These are phyloP conservation scores for Nakaseomyces delphensis DNA, from an alignment of 1,139 yeast species.

Conservation along the genomic window DNA sequence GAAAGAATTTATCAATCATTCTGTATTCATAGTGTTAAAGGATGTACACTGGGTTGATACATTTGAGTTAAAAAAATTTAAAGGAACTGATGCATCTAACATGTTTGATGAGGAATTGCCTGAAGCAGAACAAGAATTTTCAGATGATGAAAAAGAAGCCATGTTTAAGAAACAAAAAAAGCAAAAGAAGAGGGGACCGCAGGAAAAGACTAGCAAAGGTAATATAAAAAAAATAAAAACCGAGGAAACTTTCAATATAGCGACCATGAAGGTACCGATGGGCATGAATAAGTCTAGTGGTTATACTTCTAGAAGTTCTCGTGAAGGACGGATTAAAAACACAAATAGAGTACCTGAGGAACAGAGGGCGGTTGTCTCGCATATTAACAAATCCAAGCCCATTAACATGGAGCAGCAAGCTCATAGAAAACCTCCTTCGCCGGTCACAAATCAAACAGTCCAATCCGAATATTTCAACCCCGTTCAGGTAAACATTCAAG, in stretches of 20 bases:
- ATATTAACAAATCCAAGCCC: neutral
- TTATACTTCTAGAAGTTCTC: constrained; percentile 22
- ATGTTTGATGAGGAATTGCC: constrained; percentile 92
- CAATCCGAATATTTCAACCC: neutral
- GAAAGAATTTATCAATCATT: constrained; percentile 43
- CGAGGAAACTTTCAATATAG: neutral
- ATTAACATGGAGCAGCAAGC: neutral
- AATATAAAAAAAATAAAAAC: constrained; percentile 12
- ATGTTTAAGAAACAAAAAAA: constrained; percentile 40
- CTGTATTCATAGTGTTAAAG: constrained; percentile 70
- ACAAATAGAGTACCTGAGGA: neutral
- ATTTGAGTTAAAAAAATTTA: constrained; percentile 54
- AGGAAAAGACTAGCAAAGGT: constrained; percentile 8
- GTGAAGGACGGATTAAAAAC: constrained; percentile 9
- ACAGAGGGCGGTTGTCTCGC: neutral
- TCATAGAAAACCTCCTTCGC: neutral
- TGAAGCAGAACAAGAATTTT: constrained; percentile 85
- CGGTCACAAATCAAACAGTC: neutral
- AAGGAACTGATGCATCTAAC: constrained; percentile 93
- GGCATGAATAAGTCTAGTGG: constrained; percentile 13
- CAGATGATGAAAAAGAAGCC: constrained; percentile 81
- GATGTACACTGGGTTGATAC: constrained; percentile 75
- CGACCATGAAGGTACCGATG: constrained; percentile 10
- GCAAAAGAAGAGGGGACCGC: constrained; percentile 42
- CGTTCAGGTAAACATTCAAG: neutral